These are phyloP conservation scores for Suillus paluster DNA, from an alignment of 768 basidiomycete species.

Conservation along the genomic window DNA sequence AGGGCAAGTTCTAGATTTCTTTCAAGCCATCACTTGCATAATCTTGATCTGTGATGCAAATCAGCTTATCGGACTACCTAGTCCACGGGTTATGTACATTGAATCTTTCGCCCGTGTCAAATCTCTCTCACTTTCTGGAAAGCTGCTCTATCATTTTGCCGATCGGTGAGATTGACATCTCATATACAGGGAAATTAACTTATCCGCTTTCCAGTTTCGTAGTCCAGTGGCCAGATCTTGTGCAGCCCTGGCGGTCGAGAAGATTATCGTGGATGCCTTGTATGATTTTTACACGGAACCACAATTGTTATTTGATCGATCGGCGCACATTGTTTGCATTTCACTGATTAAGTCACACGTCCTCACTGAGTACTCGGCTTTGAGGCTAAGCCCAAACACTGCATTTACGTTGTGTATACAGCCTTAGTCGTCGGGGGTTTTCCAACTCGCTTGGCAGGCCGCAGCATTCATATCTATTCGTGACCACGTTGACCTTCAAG, in stretches of 20 bases:
- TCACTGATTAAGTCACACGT: no score
- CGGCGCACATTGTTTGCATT: neutral
- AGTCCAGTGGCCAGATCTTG: constrained; percentile 84
- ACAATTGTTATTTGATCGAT: neutral
- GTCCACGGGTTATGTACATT: constrained; percentile 81
- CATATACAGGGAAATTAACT: constrained; percentile 57
- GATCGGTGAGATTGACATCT: constrained; percentile 72
- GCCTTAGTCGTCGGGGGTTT: no score
- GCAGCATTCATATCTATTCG: neutral
- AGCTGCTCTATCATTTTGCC: constrained; percentile 77
- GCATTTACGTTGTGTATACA: no score
- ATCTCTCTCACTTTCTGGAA: constrained; percentile 83
- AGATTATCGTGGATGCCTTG: constrained; percentile 66
- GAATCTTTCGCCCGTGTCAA: constrained; percentile 93
- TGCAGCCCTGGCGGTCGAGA: constrained; percentile 45
- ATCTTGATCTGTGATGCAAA: constrained; percentile 10
- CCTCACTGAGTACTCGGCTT: neutral
- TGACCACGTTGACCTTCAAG: neutral
- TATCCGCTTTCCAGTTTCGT: constrained; percentile 62
- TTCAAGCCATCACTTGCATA: neutral
- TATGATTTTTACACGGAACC: constrained; percentile 41
- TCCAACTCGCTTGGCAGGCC: neutral
- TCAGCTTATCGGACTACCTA: constrained; percentile 75
- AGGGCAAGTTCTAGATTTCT: constrained; percentile 52
- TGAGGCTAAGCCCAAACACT: neutral